Evolutionary conservation across 306 rosid species (phyloP), one percentile per base, ranked within the genome.

Genomic region (Cucumis melo): DNA sequence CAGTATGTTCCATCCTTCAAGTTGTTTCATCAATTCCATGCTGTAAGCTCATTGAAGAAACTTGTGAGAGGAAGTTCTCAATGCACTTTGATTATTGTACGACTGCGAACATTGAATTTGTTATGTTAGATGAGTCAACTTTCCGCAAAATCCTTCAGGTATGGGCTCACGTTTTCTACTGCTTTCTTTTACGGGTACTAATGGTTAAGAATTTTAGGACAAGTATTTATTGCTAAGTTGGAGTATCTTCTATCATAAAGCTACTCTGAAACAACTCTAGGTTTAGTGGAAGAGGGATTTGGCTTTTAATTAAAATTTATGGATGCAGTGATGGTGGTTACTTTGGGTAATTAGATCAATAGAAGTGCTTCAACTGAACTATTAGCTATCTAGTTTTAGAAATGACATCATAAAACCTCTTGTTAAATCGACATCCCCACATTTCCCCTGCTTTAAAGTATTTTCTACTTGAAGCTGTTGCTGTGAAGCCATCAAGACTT

Each of bases 61-160:
- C 91, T 34, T 86, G 96, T 80, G 83, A 85, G 85, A 87, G 87
- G 87, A 91, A 87, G 81, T 87, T 91, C 78, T 76, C 97, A 57
- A 88, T 78, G 93, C 96, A 94, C 89, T 91, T 94, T 62, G 98
- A 94, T 88, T 91, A 90, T 76, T 91, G 90, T 83, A 90, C 92
- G 84, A 94, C 96, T 78, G 90, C 97, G 15, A 85, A 89, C 83
- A 78, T 83, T 9, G 93, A 90, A 79, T 91, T 94, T n/a, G 81
- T 89, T 81, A 72, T 83, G 79, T 86, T 94, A 80, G 97, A 91
- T 17, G 91, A 89, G 85, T 78, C 84, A 73, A 83, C 83, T 71
- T 91, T 91, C 78, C 72, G 83, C 87, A 85, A 83, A 78, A 90
- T 94, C 81, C 75, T 94, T 83, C 85, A 85, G 98, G 98, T 90